phyloP scores from a whole-genome alignment of 2,329 filamentous ascomycete genomes.

The Lecanicillium sp. region DNA sequence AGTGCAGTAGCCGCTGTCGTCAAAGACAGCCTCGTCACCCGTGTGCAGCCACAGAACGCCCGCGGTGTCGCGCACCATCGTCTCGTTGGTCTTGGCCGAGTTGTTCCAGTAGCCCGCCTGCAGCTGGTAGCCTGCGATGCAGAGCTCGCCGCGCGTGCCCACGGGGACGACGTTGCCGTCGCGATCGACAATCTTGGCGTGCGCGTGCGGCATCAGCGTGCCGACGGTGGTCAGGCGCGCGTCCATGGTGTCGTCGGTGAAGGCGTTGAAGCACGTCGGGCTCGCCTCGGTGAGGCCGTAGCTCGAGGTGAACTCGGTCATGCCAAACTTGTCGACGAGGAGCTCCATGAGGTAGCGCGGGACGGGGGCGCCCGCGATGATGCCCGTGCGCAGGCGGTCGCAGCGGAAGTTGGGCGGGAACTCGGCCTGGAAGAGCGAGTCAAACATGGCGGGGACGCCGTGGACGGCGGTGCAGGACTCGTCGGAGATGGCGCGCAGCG shows the following conservation, averaged over 20 bases:
- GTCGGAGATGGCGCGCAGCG: constrained; percentile 59
- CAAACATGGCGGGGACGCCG: constrained; percentile 81
- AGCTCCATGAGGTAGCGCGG: constrained; percentile 69
- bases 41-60: constrained; percentile 59
- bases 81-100: constrained; percentile 63
- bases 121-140: constrained; percentile 71
- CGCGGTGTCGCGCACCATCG: constrained; percentile 46
- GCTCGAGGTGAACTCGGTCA: constrained; percentile 66
- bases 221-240: constrained; percentile 66
- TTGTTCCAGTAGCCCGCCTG: constrained; percentile 65
- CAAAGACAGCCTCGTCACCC: constrained; percentile 63
- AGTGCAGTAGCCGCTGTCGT: constrained; percentile 61
- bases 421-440: constrained; percentile 51
- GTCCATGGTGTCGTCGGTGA: constrained; percentile 64
- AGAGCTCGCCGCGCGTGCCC: constrained; percentile 66
- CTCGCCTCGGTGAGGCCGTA: constrained; percentile 73
- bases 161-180: constrained; percentile 60
- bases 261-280: constrained; percentile 76
- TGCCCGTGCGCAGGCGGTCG: constrained; percentile 62
- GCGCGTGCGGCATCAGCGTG: constrained; percentile 67
- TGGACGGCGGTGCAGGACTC: constrained; percentile 70
- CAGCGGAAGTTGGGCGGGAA: constrained; percentile 36
- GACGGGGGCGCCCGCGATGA: constrained; percentile 73
- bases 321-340: constrained; percentile 64
- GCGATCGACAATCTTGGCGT: constrained; percentile 70